Evolutionary conservation across 2,329 filamentous ascomycete species (phyloP), one percentile per base, ranked within the genome.

Genomic region (Aspergillus uvarum): DNA sequence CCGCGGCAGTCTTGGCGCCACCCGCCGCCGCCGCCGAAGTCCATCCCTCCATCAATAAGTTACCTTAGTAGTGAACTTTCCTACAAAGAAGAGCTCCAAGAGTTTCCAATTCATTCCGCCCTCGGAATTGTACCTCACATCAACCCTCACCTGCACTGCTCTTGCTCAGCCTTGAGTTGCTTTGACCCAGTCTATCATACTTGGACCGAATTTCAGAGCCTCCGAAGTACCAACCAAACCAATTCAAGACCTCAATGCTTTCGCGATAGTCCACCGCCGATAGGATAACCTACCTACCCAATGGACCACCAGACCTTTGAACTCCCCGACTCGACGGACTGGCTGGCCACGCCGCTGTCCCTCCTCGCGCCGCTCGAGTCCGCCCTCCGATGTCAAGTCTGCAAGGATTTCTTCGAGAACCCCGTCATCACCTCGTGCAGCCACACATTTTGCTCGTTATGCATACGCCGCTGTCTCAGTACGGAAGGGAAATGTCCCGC

Each of bases 381-480:
- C 61, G 87, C 92, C 3, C 82, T 99, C 21, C 91, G 95, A 68
- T 99, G 95, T 77, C 91, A 98, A 76, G 90, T 99, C 61, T 99
- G 95, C 85, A 98, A 98, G 74, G 96, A 99, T 76, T 96, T 98
- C 77, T 98, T 91, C 80, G 87, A 87, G 62, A 96, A 92, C 54
- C 95, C 95, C 0, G 95, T 99, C 85, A 89, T 97, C 63, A 99
- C 95, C 0, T 90, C 91, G 1, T 99, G 95, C 79, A 90, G 87
- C 56, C 95, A 99, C 74, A 98, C 95, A 0, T 99, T 99, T 72
- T 99, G 95, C 81, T 97, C 94, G 6, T 80, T 96, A 56, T 99
- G 95, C 75, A 98, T 99, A 73, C 89, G 95, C 31, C 85, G 93
- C 63, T 92, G 90, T 62, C 83, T 99, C 0, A 88, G 89, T 2